These are phyloP conservation scores for Mortierella claussenii DNA, from an alignment of 192 early-diverging fungal species.

Conservation along the genomic window DNA sequence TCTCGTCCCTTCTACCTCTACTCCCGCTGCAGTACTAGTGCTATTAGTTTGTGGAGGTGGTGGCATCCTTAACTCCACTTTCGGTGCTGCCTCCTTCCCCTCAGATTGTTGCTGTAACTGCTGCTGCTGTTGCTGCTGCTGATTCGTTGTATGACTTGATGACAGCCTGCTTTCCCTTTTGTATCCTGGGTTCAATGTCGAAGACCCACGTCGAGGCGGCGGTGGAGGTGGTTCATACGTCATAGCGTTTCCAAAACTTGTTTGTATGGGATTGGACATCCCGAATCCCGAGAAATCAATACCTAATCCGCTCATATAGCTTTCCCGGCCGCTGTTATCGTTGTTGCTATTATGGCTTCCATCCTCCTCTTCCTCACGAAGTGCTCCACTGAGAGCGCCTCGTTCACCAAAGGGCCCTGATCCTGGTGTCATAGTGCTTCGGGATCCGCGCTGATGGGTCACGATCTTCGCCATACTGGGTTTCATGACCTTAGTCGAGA, in stretches of 20 bases:
- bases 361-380: background rate
- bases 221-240: background rate
- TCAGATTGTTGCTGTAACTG: background rate
- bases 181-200: conserved; percentile 31
- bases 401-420: conserved; percentile 3
- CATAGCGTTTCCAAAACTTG: background rate
- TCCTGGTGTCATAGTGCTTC: conserved; percentile 7
- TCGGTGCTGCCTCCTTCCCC: background rate
- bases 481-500: conserved; percentile 39
- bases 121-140: background rate
- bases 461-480: conserved; percentile 38
- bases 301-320: conserved; percentile 7
- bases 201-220: conserved; percentile 18
- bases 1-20: conserved; percentile 89
- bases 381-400: background rate
- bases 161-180: background rate
- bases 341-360: too few species aligned
- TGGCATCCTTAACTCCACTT: conserved; percentile 34
- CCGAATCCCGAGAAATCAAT: conserved; percentile 27
- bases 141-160: background rate
- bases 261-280: background rate
- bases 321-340: too few species aligned
- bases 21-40: background rate
- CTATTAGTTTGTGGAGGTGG: conserved; percentile 1
- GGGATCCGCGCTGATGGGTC: conserved; percentile 14